These are phyloP conservation scores for Colletotrichum chrysophilum DNA, from an alignment of 2,329 filamentous ascomycete genomes.

Conservation along the genomic window DNA sequence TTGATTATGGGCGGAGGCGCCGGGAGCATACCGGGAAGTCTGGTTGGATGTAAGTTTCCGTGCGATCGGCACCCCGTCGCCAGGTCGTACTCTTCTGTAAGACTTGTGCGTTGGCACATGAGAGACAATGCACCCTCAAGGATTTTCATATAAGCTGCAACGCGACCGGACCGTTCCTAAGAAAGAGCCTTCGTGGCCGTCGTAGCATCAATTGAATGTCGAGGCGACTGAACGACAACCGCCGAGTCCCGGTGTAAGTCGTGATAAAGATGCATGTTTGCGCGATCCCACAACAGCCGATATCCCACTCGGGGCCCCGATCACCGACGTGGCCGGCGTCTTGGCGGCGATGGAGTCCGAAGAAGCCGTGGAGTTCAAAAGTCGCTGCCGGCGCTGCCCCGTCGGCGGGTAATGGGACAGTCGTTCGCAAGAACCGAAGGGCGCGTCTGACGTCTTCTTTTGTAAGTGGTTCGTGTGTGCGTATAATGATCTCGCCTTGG, in stretches of 20 bases:
- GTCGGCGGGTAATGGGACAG: background rate
- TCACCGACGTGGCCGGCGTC: background rate
- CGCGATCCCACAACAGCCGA: background rate
- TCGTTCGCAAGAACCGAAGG: background rate
- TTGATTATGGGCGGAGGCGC: background rate
- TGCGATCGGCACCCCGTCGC: background rate
- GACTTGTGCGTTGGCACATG: background rate
- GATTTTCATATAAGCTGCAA: background rate
- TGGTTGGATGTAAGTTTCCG: background rate
- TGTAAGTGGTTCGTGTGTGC: background rate
- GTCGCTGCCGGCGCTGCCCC: background rate
- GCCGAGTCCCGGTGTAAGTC: background rate
- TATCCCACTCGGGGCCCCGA: background rate
- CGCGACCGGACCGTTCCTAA: background rate
- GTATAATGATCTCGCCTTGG: background rate
- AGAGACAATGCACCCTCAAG: background rate
- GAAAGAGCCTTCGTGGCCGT: too few relatives aligned
- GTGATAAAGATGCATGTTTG: slow-evolving; percentile 8
- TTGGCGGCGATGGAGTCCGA: background rate
- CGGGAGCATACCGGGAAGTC: slow-evolving; percentile 1
- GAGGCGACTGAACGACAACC: background rate
- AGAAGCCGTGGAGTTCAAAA: background rate
- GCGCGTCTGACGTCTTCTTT: background rate
- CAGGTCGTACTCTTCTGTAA: background rate
- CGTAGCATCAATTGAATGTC: background rate